Evolutionary conservation across 495 filamentous ascomycete genomes (phyloP).

Genomic region (Saxophila tyrrhenica): DNA sequence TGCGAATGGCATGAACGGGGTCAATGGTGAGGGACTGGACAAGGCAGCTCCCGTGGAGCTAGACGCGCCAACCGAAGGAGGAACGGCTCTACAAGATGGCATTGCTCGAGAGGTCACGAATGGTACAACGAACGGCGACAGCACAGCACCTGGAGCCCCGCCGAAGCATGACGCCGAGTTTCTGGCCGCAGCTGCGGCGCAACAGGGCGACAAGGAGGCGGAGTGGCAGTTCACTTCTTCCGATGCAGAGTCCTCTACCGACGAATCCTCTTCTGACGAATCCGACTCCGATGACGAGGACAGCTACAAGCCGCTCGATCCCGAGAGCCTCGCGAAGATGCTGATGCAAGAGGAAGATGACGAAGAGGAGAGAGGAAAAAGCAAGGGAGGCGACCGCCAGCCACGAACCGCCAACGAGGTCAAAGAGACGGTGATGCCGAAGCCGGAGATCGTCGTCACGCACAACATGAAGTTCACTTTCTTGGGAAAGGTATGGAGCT

Average conservation of each 20-base stretch:
- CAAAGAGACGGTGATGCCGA: conserved; percentile 52
- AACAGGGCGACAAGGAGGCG: conserved; percentile 51
- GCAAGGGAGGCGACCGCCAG: conserved; percentile 24
- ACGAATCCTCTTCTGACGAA: conserved; percentile 38
- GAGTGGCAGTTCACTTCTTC: conserved; percentile 64
- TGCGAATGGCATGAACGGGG: background rate
- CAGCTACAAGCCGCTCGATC: conserved; percentile 57
- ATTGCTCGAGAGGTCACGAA: background rate
- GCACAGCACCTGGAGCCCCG: background rate
- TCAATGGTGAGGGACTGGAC: background rate
- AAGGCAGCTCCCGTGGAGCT: background rate
- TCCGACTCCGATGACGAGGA: conserved; percentile 49
- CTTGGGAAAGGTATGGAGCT: conserved; percentile 59
- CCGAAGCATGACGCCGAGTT: conserved; percentile 23
- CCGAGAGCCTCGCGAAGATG: conserved; percentile 67
- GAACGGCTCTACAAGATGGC: background rate
- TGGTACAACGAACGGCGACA: background rate
- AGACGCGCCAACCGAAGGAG: background rate
- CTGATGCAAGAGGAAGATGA: conserved; percentile 78
- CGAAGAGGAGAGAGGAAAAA: conserved; percentile 28
- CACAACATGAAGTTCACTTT: conserved; percentile 61
- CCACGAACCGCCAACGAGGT: conserved; percentile 66
- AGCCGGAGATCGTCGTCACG: conserved; percentile 63
- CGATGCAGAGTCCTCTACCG: conserved; percentile 43
- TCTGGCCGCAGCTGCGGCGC: conserved; percentile 31